Evolutionary conservation across 2,329 filamentous ascomycete genomes (phyloP), one percentile per base, ranked within the genome.

Genomic region (Aspergillus udagawae): DNA sequence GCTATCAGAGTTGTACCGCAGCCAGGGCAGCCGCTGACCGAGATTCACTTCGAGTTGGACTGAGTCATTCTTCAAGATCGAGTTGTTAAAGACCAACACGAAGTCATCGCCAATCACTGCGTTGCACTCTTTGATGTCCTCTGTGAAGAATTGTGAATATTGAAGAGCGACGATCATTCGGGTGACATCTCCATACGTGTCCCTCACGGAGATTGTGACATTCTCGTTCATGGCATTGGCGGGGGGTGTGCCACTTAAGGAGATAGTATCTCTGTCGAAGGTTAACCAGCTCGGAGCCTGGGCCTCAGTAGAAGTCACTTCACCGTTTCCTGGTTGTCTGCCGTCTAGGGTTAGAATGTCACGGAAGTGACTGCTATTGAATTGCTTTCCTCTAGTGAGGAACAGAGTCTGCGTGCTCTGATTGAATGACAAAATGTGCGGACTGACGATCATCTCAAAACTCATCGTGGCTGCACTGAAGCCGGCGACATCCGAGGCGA

Each of bases 401-500:
- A 86, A 86, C 47, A 89, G 71, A 3, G 75, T 71, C 53, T 90
- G 75, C 8, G 79, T 69, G 5, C 82, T 80, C 9, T 85, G 79
- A 2, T 82, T 80, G 60, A 89, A 88, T 1, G 82, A 82, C 44
- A 96, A 77, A 62, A 87, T 82, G 71, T 92, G 89, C 53, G 79
- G 83, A 49, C 87, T 87, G 21, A 96, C 85, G 2, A 87, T 79
- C 38, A 96, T 82, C 5, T 86, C 85, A 70, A 96, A 95, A 0
- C 79, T 75, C 53, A 88, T 69, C 1, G 83, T 82, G 9, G 83
- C 80, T 1, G 86, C 87, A 4, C 88, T 83, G 69, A 92, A 96
- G 1, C 90, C 91, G n/a, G 83, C 77, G 20, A 91, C 83, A 68
- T 95, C 89, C 0, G 89, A 93, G 1, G 90, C 91, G 52, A 94